Percentiles rank a stretch among this genome's conserved stretches.
Conservation (phyloP, 1,139 yeast genomes). For the Saccharomyces hybrid region DNA sequence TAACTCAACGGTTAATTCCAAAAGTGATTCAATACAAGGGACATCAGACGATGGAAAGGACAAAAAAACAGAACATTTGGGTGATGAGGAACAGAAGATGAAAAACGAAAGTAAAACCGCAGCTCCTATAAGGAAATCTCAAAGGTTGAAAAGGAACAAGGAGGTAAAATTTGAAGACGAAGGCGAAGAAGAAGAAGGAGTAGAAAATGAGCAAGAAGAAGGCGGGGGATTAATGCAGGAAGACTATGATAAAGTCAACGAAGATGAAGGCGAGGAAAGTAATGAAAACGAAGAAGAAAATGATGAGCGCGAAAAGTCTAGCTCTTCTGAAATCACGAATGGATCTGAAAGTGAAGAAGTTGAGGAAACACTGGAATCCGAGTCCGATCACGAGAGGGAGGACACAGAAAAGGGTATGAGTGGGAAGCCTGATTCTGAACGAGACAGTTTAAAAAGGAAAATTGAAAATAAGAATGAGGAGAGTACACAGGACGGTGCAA, state of each 20-base stretch:
- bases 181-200: slow-evolving; percentile 9
- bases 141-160: not conserved
- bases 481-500: not conserved
- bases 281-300: slow-evolving; percentile 8
- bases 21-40: not conserved
- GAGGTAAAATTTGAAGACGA: not conserved
- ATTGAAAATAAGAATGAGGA: not conserved
- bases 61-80: not conserved
- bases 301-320: slow-evolving; percentile 2
- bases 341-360: slow-evolving; percentile 5
- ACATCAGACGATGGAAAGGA: slow-evolving; percentile 3
- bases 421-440: slow-evolving; percentile 2
- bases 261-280: slow-evolving; percentile 8
- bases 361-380: not conserved
- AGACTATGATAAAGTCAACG: slow-evolving; percentile 3
- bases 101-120: not conserved
- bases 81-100: not conserved
- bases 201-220: slow-evolving; percentile 6
- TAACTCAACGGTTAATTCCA: not conserved
- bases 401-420: slow-evolving; percentile 7
- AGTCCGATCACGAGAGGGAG: slow-evolving; percentile 5
- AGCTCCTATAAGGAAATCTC: not conserved
- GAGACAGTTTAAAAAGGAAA: not conserved
- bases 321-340: slow-evolving; percentile 1
- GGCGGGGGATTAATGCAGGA: not conserved